Evolutionary conservation across 1,284 basidiomycete genomes (phyloP), one percentile per base, ranked within the genome.

Genomic region (Sporisorium scitamineum): DNA sequence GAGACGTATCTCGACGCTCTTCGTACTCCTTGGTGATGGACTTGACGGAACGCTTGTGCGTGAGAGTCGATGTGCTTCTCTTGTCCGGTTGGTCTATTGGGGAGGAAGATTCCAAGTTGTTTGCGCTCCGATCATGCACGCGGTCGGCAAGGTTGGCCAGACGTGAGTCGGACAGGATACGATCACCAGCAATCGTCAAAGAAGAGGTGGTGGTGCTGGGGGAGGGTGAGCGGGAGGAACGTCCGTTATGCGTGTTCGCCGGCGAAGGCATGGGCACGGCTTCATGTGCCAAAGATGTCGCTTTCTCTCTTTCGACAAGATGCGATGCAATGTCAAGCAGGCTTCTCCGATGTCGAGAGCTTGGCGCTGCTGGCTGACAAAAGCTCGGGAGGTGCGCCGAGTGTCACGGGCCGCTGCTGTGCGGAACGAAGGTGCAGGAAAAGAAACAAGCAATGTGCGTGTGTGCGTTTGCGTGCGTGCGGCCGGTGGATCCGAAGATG

Each of bases 11-110:
- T n/a, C 27, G 41, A n/a, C 58, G 61, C 20, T 39, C 20, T 34
- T 73, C 76, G 62, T 64, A 65, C 37, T 74, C 56, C 45, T 63
- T 39, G 8, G 61, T 64, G 68, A 75, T 74, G 34, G 63, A 63
- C 45, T 58, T 67, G 65, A 76, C 73, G 13, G 73, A 76, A 10
- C 64, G 73, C 57, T 71, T 71, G 59, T 68, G 69, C 0, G 48
- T 41, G 2, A 76, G 61, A n/a, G 41, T 29, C n/a, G 69, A 56
- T 6, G 59, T 13, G 45, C 14, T 61, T 34, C 26, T 27, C n/a
- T 53, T 62, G 26, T 50, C 39, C n/a, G 42, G 31, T 16, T 22
- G 13, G 6, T 53, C 61, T 55, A 13, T n/a, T 20, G 64, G 29
- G 4, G 22, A 27, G 4, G 29, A 20, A 11, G 41, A 5, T n/a